Conservation (phyloP, 2,329 filamentous ascomycete genomes). For the Thelonectria rubi region DNA sequence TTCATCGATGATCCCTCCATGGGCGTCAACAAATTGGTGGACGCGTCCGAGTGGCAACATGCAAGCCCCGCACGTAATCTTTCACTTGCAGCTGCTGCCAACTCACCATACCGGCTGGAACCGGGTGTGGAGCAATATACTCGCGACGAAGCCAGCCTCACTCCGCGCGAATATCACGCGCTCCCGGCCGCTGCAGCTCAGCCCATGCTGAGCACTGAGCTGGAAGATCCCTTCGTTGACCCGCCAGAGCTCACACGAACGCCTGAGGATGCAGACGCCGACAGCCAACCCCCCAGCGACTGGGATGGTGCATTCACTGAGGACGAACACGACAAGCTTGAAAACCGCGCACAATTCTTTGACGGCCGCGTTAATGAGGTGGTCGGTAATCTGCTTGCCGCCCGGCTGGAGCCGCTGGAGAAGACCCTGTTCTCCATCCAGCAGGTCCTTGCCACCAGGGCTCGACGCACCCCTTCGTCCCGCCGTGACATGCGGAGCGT, state of each 20-base stretch:
- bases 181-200: constrained; percentile 58
- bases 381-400: constrained; percentile 79
- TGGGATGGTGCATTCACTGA: constrained; percentile 91
- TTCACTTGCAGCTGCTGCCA: constrained; percentile 42
- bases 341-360: constrained; percentile 85
- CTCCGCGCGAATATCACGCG: constrained; percentile 64
- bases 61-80: constrained; percentile 36
- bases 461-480: constrained; percentile 63
- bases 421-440: constrained; percentile 81
- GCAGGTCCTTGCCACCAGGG: constrained; percentile 68
- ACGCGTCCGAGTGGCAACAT: constrained; percentile 55
- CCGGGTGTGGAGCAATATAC: constrained; percentile 62
- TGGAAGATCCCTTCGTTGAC: constrained; percentile 71
- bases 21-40: constrained; percentile 72
- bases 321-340: constrained; percentile 83
- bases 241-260: constrained; percentile 57
- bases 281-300: constrained; percentile 79
- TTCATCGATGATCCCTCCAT: constrained; percentile 77
- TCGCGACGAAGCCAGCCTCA: constrained; percentile 79
- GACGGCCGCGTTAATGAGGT: constrained; percentile 89
- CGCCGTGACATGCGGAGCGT: constrained; percentile 70
- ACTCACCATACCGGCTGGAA: constrained; percentile 63
- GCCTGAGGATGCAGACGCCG: constrained; percentile 59
- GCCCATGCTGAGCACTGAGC: constrained; percentile 61
- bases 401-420: constrained; percentile 82